Evolutionary conservation across 306 rosid species (phyloP), one percentile per base, ranked within the genome.

Genomic region (Castanea sativa): DNA sequence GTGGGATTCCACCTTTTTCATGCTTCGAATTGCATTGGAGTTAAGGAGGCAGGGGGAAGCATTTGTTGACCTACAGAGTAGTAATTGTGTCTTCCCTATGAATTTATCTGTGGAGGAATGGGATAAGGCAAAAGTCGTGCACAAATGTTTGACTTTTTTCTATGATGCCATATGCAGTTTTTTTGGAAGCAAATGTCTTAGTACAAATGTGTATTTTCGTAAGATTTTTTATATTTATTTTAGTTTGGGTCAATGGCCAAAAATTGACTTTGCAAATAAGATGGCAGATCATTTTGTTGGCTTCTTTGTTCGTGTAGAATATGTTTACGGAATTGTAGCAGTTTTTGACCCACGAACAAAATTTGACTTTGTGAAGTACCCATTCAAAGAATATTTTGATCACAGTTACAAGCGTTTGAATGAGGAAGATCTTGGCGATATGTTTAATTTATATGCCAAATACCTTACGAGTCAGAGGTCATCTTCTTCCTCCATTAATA

Each of bases 261-360:
- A 32, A 32, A 30, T 13, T 30, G 1, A 30, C 33, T 4, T 30
- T 30, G 33, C 33, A 4, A 30, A 30, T 1, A 30, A 0, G 0
- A 55, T 9, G 1, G 1, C 0, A 23, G 23, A 0, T 7, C 5
- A 1, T 1, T 35, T 35, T 1, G 0, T 2, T 1, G 5, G 0
- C 0, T 21, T 21, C 5, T 1, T 4, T 30, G 1, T n/a, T n/a
- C n/a, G n/a, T n/a, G n/a, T n/a, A 23, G 23, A 0, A 0, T 23
- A 0, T 23, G 12, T 6, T n/a, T 6, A 0, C 11, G 29, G 1
- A 57, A 57, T 57, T 8, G 63, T 0, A 20, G 63, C 1, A 57
- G 21, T 57, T 20, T 1, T 57, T 6, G 63, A 57, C 29, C 29
- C 63, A 1, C 27, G 14, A 57, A 57, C 11, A 57, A 57, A 57